Evolutionary conservation across 2,329 filamentous ascomycete genomes (phyloP), one percentile per base, ranked within the genome.

Genomic region (Fusarium sp.): DNA sequence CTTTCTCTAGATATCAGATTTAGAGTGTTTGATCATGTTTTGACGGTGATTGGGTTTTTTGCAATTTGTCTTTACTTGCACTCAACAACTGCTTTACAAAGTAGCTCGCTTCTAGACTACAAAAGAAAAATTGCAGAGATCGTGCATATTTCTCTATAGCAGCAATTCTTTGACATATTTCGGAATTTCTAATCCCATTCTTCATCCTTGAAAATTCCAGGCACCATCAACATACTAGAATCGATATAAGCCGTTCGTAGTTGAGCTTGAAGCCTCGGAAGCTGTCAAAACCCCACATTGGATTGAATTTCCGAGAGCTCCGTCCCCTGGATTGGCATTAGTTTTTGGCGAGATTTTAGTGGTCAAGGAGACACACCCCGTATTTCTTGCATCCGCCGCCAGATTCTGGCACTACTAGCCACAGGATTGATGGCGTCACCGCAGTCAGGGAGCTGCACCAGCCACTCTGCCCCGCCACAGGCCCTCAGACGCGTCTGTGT

Each of bases 251-350:
- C 18, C 9, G 27, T 13, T 6, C 12, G 7, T 15, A 40, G 50
- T 15, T 52, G 18, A n/a, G 37, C 36, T 40, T 40, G 23, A 40
- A 23, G 36, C 36, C 50, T 39, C 50, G 18, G 50, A 13, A 52
- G 34, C 50, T 52, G 50, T 52, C 34, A 54, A 31, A 13, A 54
- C 51, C 51, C 51, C 37, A 54, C 51, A 37, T 16, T 54, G 51
- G 27, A 54, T 31, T 34, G 28, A 23, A 51, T 34, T 41, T 27
- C 47, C 36, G 36, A 30, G 15, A 27, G 55, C 55, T 51, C 43
- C 44, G 55, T 36, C 46, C 18, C 44, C 16, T 51, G 34, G 16
- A 28, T 34, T 55, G 27, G 46, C 34, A 59, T 59, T 59, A 59
- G 44, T 51, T 59, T 59, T 59, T 28, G 37, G 34, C 46, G 18